Percentiles rank a stretch among this genome's conserved stretches.
These are phyloP conservation scores for Trypanosoma vivax DNA, from an alignment of 208 protist genomes.

Conservation along the genomic window DNA sequence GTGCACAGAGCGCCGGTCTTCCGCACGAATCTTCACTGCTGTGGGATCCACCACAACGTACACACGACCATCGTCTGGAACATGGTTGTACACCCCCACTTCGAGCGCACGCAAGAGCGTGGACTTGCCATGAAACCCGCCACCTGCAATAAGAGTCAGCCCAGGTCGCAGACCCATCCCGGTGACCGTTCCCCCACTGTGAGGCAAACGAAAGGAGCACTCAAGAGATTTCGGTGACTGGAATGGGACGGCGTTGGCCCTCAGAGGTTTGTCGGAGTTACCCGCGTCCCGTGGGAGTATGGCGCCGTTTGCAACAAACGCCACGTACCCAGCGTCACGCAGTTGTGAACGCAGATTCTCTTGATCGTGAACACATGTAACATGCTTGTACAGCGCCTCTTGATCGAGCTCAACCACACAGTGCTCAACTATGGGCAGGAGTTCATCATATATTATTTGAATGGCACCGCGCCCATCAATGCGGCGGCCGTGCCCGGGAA, in stretches of 20 bases:
- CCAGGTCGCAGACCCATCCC: conserved; percentile 90
- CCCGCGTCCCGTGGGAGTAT: conserved; percentile 88
- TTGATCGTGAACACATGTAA: conserved; percentile 83
- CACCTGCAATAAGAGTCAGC: conserved; percentile 93
- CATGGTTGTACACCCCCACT: conserved; percentile 93
- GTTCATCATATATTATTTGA: conserved; percentile 36
- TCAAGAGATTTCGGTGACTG: conserved; percentile 54
- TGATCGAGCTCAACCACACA: conserved; percentile 23
- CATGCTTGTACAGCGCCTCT: conserved; percentile 45
- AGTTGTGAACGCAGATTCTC: conserved; percentile 73
- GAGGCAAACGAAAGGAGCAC: conserved; percentile 65
- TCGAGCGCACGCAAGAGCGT: conserved; percentile 90
- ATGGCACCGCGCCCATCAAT: conserved; percentile 59
- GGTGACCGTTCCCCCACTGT: conserved; percentile 32
- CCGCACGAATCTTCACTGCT: conserved; percentile 90
- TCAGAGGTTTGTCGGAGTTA: conserved; percentile 75
- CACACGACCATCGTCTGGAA: conserved; percentile 88
- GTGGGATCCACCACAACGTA: conserved; percentile 79
- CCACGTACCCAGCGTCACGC: conserved; percentile 35
- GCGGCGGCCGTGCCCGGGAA: conserved; percentile 77
- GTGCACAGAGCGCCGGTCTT: conserved; percentile 86
- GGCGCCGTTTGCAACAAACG: conserved; percentile 89
- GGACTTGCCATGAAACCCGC: conserved; percentile 94
- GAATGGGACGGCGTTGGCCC: conserved; percentile 57
- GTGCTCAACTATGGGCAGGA: conserved; percentile 26